A percentile compares a stretch with the other conserved stretches of the same genome.
Conservation (phyloP, 2,329 filamentous ascomycete species). For the Botrytis sinoallii region DNA sequence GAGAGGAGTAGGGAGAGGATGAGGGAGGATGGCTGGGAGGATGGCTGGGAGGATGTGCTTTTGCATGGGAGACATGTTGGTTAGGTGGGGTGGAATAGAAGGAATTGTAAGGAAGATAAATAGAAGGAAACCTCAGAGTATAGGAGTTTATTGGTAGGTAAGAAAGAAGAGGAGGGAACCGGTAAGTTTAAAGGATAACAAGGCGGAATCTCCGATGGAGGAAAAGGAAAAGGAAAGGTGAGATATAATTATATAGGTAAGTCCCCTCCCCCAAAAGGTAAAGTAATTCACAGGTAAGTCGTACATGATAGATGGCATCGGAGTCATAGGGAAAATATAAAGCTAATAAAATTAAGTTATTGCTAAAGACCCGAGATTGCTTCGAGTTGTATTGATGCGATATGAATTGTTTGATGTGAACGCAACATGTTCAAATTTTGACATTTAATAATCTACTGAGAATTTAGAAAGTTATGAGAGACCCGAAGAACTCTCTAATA, state of each 20-base stretch:
- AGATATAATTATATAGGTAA: background rate
- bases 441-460: rapidly evolving
- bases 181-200: background rate
- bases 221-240: background rate
- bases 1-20: background rate
- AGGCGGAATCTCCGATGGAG: background rate
- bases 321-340: background rate
- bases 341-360: background rate
- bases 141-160: too few species aligned
- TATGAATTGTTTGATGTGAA: background rate
- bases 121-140: too few species aligned
- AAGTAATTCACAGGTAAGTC: background rate
- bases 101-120: background rate
- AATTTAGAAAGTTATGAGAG: rapidly evolving
- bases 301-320: background rate
- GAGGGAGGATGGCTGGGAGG: background rate
- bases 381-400: background rate
- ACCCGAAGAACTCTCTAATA: background rate
- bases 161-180: background rate
- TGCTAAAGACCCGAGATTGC: background rate
- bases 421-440: background rate
- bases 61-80: background rate
- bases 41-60: background rate
- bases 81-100: background rate
- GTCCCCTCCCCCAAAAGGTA: background rate